Base-by-base conservation (phyloP, 768 basidiomycete species). In the Nidula microcarpa region DNA sequence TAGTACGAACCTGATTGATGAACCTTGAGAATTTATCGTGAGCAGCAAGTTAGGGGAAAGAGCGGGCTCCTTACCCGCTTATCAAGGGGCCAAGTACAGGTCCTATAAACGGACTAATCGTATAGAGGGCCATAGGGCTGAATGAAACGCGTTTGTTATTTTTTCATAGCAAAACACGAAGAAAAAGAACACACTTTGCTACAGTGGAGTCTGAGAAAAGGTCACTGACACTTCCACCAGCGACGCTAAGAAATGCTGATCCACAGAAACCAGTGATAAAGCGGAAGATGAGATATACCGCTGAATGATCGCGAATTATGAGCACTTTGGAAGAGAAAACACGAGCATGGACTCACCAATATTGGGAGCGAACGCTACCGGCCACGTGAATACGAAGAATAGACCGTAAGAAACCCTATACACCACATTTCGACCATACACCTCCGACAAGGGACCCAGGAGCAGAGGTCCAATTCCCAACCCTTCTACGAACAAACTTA, bases 291-390 rank as follows among this genome's bases (percentile, higher is more conserved):
- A 94, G 72, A 58, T 81, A 83, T 0, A 86, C 79, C 5, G 73
- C 85, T 82, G 54, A 34, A 33, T 30, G 36, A n/a, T n/a, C 10
- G 8, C 30, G 37, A 49, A 39, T 11, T 46, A n/a, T 46, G 44
- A 46, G 46, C 51, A 7, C 37, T 34, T 43, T 33, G 33, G 23
- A 9, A 18, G 5, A 52, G 9, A 44, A 3, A 16, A 35, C 45
- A 6, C 9, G 2, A 47, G 11, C 11, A 33, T 13, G 10, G 33
- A 69, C 80, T 46, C 48, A 85, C 85, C 76, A 18, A 83, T 76
- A 58, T 89, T 74, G 3, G 82, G 84, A 1, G 87, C 79, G 55
- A 93, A 91, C 1, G 88, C 86, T 5, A 89, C 82, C 0, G 88
- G 86, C 60, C 85, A 86, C 16, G 84, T 81, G 52, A 87, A 77